A percentile compares a stretch with the other conserved stretches of the same genome.
These are phyloP conservation scores for Beauveria pseudobassiana DNA, from an alignment of 2,329 filamentous ascomycete species.

Conservation along the genomic window DNA sequence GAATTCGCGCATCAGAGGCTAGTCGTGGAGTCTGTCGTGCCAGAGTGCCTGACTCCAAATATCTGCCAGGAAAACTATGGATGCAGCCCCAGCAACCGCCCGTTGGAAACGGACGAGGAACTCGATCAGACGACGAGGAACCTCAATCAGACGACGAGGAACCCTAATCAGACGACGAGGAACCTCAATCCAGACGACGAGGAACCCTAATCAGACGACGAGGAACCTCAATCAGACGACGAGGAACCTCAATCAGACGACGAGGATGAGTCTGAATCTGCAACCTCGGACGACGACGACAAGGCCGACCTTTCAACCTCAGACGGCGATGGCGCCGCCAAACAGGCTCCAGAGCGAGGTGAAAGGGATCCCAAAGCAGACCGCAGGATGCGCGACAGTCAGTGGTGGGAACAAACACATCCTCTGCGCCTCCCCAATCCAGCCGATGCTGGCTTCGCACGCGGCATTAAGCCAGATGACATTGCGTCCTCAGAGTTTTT, in stretches of 20 bases:
- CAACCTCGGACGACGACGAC: too few species aligned
- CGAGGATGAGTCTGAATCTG: too few species aligned
- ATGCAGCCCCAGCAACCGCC: slow-evolving; percentile 17
- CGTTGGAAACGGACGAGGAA: slow-evolving; percentile 15
- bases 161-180: too few species aligned
- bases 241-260: too few species aligned
- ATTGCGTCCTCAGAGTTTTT: slow-evolving; percentile 11
- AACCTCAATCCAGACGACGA: too few species aligned
- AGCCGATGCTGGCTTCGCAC: slow-evolving; percentile 13
- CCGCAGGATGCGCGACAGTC: background rate
- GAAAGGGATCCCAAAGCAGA: background rate
- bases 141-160: too few species aligned
- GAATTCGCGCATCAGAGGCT: slow-evolving; percentile 21
- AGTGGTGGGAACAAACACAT: slow-evolving; percentile 25
- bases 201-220: too few species aligned
- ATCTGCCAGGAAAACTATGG: background rate
- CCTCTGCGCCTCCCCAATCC: slow-evolving; percentile 13
- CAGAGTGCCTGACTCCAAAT: background rate
- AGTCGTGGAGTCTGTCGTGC: background rate
- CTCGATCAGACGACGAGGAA: too few species aligned
- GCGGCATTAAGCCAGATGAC: background rate
- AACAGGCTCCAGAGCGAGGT: slow-evolving; percentile 14
- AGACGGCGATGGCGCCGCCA: too few species aligned
- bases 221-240: slow-evolving; percentile 9
- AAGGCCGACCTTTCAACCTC: too few species aligned